Evolutionary conservation across 2,329 filamentous ascomycete species (phyloP).

Genomic region (Colletotrichum sp.): DNA sequence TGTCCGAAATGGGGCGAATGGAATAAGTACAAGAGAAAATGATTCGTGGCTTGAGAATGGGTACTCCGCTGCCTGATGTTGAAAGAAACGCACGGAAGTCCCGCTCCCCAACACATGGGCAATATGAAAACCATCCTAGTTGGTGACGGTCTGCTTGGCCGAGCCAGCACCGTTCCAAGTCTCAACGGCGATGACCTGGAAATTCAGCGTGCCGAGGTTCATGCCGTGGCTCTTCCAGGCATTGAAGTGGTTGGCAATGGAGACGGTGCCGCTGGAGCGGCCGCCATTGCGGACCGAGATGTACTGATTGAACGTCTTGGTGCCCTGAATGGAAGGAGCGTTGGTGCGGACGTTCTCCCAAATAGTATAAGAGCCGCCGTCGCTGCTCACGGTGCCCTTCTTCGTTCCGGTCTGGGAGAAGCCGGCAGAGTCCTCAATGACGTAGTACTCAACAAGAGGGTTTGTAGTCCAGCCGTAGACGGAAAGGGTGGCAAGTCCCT

Average conservation of each 20-base stretch:
- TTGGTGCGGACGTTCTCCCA: conserved; percentile 41
- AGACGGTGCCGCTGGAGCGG: conserved; percentile 48
- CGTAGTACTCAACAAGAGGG: conserved; percentile 64
- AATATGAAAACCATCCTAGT: background rate
- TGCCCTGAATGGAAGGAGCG: conserved; percentile 51
- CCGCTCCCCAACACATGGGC: background rate
- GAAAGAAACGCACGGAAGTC: background rate
- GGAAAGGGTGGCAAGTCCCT: background rate
- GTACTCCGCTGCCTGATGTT: background rate
- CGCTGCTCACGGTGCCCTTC: conserved; percentile 34
- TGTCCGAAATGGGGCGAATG: background rate
- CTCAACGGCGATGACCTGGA: conserved; percentile 58
- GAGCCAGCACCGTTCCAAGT: conserved; percentile 37
- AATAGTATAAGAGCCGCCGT: conserved; percentile 39
- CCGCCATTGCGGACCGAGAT: conserved; percentile 45
- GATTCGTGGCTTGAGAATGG: background rate
- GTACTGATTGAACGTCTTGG: conserved; percentile 54
- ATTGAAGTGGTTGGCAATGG: conserved; percentile 54
- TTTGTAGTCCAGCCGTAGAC: conserved; percentile 63
- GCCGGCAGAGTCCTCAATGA: conserved; percentile 46
- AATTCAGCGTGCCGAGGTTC: conserved; percentile 52
- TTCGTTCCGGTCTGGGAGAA: conserved; percentile 27
- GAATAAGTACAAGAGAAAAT: background rate
- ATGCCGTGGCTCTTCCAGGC: conserved; percentile 53
- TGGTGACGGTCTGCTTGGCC: background rate